phyloP scores from a whole-genome alignment of 768 basidiomycete species.

The Lentinula aciculospora region DNA sequence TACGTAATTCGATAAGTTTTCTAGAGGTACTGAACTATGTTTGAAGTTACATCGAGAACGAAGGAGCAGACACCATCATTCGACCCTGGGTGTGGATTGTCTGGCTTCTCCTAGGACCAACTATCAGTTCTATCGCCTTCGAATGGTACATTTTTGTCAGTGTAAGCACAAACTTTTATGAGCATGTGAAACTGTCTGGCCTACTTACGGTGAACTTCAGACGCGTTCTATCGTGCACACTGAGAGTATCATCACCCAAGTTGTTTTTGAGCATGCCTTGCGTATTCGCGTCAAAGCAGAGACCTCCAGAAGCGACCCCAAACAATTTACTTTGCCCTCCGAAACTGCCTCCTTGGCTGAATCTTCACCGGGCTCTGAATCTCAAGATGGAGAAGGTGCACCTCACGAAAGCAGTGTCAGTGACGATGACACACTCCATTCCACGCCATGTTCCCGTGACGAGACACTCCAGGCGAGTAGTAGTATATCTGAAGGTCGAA shows the following conservation, averaged over 20 bases:
- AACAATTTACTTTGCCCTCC: not conserved
- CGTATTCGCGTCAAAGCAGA: slow-evolving; percentile 46
- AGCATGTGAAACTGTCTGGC: not conserved
- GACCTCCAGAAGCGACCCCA: not conserved
- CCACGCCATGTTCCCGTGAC: not conserved
- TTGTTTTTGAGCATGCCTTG: slow-evolving; percentile 26
- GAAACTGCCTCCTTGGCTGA: not conserved
- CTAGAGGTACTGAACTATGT: not conserved
- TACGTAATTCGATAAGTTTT: not conserved
- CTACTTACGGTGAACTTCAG: not conserved
- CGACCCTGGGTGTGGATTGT: slow-evolving; percentile 69
- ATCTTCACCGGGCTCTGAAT: not conserved
- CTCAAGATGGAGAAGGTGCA: not conserved
- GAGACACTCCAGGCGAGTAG: not conserved
- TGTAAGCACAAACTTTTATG: slow-evolving; percentile 17
- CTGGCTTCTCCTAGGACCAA: slow-evolving; percentile 42
- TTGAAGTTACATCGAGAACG: slow-evolving; percentile 55
- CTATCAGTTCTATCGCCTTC: slow-evolving; percentile 32
- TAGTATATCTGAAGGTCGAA: not conserved
- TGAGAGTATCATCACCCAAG: slow-evolving; percentile 18
- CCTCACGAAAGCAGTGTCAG: not conserved
- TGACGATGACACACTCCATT: slow-evolving; percentile 4
- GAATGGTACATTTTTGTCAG: slow-evolving; percentile 50
- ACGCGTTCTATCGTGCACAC: slow-evolving; percentile 17
- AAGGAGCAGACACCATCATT: slow-evolving; percentile 32